Percentiles rank a stretch among this genome's conserved stretches.
phyloP scores from a whole-genome alignment of 352 stramenopile genomes.

The Globisporangium polare region DNA sequence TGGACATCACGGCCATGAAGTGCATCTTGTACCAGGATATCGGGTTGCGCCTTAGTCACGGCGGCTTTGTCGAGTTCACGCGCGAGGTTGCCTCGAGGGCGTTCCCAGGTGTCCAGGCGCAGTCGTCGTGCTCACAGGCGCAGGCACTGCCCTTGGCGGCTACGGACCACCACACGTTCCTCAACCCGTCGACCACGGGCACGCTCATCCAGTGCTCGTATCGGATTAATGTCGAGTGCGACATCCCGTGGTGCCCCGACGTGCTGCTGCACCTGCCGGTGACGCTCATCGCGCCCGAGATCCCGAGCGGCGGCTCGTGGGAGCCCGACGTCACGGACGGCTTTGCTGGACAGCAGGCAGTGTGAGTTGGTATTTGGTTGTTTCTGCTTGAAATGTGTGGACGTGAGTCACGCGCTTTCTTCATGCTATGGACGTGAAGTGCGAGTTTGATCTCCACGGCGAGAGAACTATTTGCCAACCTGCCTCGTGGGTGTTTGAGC shows the following conservation, averaged over 20 bases:
- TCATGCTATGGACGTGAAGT: too few relatives aligned
- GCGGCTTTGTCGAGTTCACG: constrained; percentile 31
- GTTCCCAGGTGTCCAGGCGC: constrained; percentile 45
- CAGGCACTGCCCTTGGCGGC: constrained; percentile 40
- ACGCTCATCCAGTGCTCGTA: constrained; percentile 53
- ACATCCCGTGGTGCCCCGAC: constrained; percentile 63
- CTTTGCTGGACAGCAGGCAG: not conserved
- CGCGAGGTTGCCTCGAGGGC: constrained; percentile 30
- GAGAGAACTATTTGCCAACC: too few relatives aligned
- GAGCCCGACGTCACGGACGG: constrained; percentile 17
- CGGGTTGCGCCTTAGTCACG: constrained; percentile 28
- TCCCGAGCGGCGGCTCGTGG: constrained; percentile 26
- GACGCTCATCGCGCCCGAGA: constrained; percentile 39
- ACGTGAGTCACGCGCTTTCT: too few relatives aligned
- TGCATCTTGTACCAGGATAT: constrained; percentile 56
- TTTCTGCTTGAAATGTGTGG: too few relatives aligned
- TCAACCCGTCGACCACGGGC: constrained; percentile 48
- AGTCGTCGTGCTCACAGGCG: constrained; percentile 34
- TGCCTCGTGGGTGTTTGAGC: too few relatives aligned
- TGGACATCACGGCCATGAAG: constrained; percentile 57
- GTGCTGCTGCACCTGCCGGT: constrained; percentile 54
- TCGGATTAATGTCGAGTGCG: constrained; percentile 58
- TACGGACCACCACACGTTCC: constrained; percentile 19
- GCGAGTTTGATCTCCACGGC: too few relatives aligned
- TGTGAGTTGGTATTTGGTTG: too few relatives aligned